These are phyloP conservation scores for Scedosporium dehoogii DNA, from an alignment of 2,329 filamentous ascomycete genomes.

Conservation along the genomic window DNA sequence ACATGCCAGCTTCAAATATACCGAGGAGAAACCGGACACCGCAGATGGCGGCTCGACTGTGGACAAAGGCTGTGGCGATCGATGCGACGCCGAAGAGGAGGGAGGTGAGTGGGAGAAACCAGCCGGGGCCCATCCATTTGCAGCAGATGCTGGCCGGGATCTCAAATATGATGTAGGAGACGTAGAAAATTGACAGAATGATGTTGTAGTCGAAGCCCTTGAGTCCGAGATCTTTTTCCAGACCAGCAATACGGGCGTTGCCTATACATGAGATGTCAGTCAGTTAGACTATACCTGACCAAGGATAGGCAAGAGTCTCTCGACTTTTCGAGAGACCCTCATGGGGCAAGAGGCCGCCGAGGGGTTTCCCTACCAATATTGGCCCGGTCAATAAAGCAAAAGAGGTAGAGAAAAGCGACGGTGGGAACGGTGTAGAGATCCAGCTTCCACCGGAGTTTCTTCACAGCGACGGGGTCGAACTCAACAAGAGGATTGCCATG, in stretches of 20 bases:
- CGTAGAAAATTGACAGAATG: conserved; percentile 52
- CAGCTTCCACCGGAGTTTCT: conserved; percentile 42
- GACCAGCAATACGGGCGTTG: conserved; percentile 49
- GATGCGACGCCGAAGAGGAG: conserved; percentile 49
- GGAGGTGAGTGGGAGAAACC: conserved; percentile 49
- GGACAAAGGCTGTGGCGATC: conserved; percentile 51
- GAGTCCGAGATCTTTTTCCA: conserved; percentile 45
- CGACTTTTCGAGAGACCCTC: no score
- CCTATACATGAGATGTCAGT: conserved; percentile 22
- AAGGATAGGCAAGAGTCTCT: no score
- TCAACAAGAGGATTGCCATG: conserved; percentile 38
- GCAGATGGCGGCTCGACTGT: conserved; percentile 32
- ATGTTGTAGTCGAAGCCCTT: conserved; percentile 51
- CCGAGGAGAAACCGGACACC: conserved; percentile 52
- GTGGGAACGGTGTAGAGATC: conserved; percentile 50
- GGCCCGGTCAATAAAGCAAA: conserved; percentile 57
- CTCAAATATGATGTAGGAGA: conserved; percentile 56
- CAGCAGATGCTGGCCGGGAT: conserved; percentile 53
- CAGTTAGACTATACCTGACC: background rate
- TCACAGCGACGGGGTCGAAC: conserved; percentile 49
- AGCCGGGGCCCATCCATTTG: conserved; percentile 55
- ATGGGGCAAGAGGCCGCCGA: no score
- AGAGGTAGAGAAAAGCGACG: conserved; percentile 48
- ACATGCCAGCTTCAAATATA: conserved; percentile 54
- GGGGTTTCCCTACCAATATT: conserved; percentile 44